Evolutionary conservation across 768 basidiomycete species (phyloP), one percentile per base, ranked within the genome.

Genomic region (Russula emetica): DNA sequence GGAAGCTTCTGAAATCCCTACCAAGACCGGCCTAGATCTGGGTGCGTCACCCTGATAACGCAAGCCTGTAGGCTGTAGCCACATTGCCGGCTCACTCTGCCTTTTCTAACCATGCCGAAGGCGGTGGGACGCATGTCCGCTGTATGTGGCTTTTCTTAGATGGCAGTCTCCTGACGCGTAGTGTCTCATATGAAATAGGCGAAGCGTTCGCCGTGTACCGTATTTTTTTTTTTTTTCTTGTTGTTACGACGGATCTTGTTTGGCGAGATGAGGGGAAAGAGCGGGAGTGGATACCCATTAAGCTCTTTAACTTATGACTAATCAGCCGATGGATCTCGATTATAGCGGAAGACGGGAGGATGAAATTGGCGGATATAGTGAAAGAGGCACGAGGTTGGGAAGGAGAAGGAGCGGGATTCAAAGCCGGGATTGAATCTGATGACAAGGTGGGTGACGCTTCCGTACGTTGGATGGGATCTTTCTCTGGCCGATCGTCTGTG

Each of bases 341-440:
- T 71, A 66, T 65, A 71, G 72, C 74, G 72, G 74, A 75, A 74
- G 71, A 76, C 76, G 78, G 75, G 72, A 73, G 63, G 71, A 72
- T 78, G 80, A 81, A 67, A 67, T 67, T 66, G 63, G 66, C 66
- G 63, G 66, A 64, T 60, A 65, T 64, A 63, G 66, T 67, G 64
- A 65, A 58, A 78, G 78, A 82, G 82, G 83, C 80, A 83, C 81
- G 81, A 81, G 83, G 81, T 75, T 77, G 76, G 77, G 77, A 76
- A 79, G 74, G 76, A 74, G 72, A 77, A 74, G 74, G 75, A 75
- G 64, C 64, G 58, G 64, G 64, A 57, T 66, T 66, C 64, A 67
- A 56, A 67, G 65, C 60, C 60, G 66, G 66, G 61, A 68, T 68
- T 62, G 64, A 67, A 68, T 68, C 67, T 68, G 67, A 66, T 68